Evolutionary conservation across 2,329 filamentous ascomycete species (phyloP).

Genomic region (Fusarium dlaminii): DNA sequence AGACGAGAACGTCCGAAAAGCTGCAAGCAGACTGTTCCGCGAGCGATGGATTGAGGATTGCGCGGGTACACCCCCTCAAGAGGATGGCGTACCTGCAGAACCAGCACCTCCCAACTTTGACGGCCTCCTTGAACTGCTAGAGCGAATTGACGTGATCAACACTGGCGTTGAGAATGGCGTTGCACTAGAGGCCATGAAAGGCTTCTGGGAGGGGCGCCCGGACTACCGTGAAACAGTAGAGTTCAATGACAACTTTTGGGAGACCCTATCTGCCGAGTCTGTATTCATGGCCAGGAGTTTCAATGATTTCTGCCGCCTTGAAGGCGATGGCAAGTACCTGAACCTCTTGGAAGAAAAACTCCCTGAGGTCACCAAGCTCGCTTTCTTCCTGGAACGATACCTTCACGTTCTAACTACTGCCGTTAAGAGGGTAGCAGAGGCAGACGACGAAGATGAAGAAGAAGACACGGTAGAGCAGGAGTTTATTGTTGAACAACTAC

Average conservation of each 20-base stretch:
- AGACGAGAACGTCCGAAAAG: constrained; percentile 93
- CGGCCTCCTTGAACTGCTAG: constrained; percentile 88
- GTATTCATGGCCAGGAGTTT: constrained; percentile 92
- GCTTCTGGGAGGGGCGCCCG: constrained; percentile 93
- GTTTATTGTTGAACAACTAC: constrained; percentile 93
- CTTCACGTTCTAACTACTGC: constrained; percentile 74
- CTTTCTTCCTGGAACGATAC: constrained; percentile 86
- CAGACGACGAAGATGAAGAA: constrained; percentile 69
- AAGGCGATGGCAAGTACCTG: constrained; percentile 78
- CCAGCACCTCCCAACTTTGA: constrained; percentile 75
- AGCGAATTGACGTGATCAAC: constrained; percentile 92
- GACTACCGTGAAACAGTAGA: constrained; percentile 79
- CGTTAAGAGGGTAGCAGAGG: constrained; percentile 65
- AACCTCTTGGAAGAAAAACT: constrained; percentile 89
- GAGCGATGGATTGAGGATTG: constrained; percentile 99
- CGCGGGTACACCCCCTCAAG: constrained; percentile 71
- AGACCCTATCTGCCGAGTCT: constrained; percentile 83
- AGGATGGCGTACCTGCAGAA: constrained; percentile 64
- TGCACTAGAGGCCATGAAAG: constrained; percentile 91
- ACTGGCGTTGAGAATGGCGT: constrained; percentile 91
- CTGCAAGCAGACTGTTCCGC: constrained; percentile 87
- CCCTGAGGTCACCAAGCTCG: constrained; percentile 91
- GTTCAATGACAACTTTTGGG: constrained; percentile 82
- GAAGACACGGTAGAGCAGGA: constrained; percentile 90
- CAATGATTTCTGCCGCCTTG: constrained; percentile 87